Evolutionary conservation across 2,329 filamentous ascomycete species (phyloP).

Genomic region (Cytospora mali): DNA sequence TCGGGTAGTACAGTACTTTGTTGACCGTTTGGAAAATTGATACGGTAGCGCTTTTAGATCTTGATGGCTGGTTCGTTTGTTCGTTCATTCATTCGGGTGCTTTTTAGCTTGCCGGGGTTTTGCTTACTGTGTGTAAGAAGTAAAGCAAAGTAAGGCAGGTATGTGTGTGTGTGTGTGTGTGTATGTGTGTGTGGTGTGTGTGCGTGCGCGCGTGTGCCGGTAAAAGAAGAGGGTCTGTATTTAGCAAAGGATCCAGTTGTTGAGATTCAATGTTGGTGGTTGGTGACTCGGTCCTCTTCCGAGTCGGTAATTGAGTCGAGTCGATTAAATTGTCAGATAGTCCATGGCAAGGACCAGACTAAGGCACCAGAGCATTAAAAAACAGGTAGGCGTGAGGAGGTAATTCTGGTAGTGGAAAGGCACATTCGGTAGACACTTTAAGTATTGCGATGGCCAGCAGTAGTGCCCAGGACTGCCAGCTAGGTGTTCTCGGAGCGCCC

Average conservation of each 20-base stretch:
- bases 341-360: too few species aligned
- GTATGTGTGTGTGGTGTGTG: too few species aligned
- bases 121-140: neutral
- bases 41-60: neutral
- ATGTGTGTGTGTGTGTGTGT: neutral
- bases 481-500: too few species aligned
- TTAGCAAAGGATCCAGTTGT: neutral
- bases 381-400: neutral
- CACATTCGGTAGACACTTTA: too few species aligned
- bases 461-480: neutral
- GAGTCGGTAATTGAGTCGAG: neutral
- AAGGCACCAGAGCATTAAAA: too few species aligned
- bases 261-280: neutral
- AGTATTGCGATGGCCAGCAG: too few species aligned
- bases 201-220: neutral
- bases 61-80: too few species aligned
- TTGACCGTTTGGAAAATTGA: neutral
- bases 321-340: too few species aligned
- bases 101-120: neutral
- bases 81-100: neutral
- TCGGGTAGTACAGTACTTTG: neutral
- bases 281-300: neutral
- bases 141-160: neutral
- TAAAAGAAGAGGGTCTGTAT: neutral
- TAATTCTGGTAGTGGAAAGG: neutral